phyloP scores from a whole-genome alignment of 192 early-diverging fungal species.

The Kickxella alabastrina region DNA sequence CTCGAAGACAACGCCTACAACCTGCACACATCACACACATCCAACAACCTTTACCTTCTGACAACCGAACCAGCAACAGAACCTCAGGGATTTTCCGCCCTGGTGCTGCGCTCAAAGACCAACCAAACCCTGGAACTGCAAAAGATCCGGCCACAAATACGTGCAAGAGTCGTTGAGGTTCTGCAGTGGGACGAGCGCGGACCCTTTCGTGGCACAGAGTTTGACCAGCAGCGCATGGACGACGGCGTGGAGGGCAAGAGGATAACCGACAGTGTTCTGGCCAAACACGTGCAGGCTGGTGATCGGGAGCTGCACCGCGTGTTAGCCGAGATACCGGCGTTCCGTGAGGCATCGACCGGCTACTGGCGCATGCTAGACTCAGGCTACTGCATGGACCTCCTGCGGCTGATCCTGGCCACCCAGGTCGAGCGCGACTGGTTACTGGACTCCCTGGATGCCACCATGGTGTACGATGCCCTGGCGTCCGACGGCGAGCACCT shows the following conservation, averaged over 20 bases:
- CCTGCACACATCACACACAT: conserved; percentile 46
- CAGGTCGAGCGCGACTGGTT: conserved; percentile 40
- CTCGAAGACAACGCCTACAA: conserved; percentile 20
- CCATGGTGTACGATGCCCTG: conserved; percentile 13
- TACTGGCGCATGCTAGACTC: conserved; percentile 32
- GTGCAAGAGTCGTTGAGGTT: conserved; percentile 27
- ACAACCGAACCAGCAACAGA: neutral
- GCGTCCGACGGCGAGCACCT: conserved; percentile 12
- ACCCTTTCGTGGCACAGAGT: conserved; percentile 36
- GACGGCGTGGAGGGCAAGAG: neutral
- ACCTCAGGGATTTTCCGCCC: neutral
- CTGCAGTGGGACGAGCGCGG: conserved; percentile 39
- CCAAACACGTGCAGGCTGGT: conserved; percentile 28
- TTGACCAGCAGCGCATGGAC: conserved; percentile 17
- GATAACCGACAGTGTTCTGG: conserved; percentile 17
- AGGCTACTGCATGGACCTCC: conserved; percentile 32
- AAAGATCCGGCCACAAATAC: conserved; percentile 25
- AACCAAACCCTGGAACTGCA: conserved; percentile 51
- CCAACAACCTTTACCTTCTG: conserved; percentile 45
- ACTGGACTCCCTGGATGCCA: conserved; percentile 12
- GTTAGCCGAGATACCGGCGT: conserved; percentile 41
- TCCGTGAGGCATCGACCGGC: conserved; percentile 14
- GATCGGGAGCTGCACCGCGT: conserved; percentile 11
- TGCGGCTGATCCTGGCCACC: conserved; percentile 41
- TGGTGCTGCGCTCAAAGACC: conserved; percentile 29